phyloP scores from a whole-genome alignment of 805 yeast species.

The Candida xyloterini region DNA sequence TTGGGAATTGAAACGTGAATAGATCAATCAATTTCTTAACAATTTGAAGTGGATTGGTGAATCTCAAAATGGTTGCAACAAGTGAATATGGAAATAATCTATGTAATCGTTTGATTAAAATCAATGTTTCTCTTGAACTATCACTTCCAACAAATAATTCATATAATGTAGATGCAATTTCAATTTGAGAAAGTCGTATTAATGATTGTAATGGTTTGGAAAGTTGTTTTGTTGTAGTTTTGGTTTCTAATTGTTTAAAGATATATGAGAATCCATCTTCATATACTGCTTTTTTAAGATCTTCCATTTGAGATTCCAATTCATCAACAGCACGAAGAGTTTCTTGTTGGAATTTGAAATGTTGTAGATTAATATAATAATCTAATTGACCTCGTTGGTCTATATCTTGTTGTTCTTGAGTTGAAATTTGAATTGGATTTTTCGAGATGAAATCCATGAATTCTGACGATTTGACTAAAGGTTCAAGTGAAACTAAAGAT shows the following conservation, averaged over 20 bases:
- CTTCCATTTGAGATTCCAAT: slow-evolving; percentile 42
- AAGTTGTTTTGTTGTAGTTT: slow-evolving; percentile 50
- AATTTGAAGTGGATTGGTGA: slow-evolving; percentile 85
- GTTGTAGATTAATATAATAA: slow-evolving; percentile 50
- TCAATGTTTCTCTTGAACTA: slow-evolving; percentile 70
- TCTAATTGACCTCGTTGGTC: slow-evolving; percentile 61
- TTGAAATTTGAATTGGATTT: slow-evolving; percentile 38
- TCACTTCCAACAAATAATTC: slow-evolving; percentile 80
- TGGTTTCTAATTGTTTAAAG: slow-evolving; percentile 62
- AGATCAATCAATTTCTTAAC: slow-evolving; percentile 77
- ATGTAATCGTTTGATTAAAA: slow-evolving; percentile 70
- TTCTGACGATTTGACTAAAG: slow-evolving; percentile 49
- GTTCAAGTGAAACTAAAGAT: slow-evolving; percentile 49
- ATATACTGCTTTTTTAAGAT: slow-evolving; percentile 27
- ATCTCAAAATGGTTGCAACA: slow-evolving; percentile 70
- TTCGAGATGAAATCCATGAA: slow-evolving; percentile 53
- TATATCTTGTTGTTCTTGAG: slow-evolving; percentile 52
- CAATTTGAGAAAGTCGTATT: slow-evolving; percentile 78
- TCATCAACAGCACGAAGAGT: slow-evolving; percentile 30
- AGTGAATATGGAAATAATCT: slow-evolving; percentile 74
- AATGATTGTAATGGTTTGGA: slow-evolving; percentile 68
- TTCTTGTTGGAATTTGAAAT: slow-evolving; percentile 68
- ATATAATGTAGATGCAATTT: slow-evolving; percentile 80
- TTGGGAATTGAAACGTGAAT: slow-evolving; percentile 71
- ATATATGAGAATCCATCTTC: slow-evolving; percentile 54